Evolutionary conservation across 805 yeast genomes (phyloP).

Genomic region (Wickerhamiella spandovensis): DNA sequence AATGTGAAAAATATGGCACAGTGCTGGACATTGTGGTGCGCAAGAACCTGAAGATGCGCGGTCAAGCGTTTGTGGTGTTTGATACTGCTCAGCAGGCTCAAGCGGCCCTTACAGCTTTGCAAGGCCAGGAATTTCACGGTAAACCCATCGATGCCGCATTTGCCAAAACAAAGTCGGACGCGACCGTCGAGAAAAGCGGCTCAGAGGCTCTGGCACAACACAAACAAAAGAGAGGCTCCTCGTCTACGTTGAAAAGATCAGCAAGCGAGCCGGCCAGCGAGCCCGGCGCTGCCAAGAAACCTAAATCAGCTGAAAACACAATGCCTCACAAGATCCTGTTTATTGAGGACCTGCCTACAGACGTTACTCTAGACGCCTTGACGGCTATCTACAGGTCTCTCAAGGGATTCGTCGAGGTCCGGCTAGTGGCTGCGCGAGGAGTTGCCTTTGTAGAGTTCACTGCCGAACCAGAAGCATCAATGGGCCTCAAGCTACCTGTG

Average conservation of each 20-base stretch:
- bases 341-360: conserved; percentile 47
- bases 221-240: not conserved
- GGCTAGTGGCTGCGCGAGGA: conserved; percentile 51
- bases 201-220: not conserved
- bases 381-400: conserved; percentile 33
- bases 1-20: conserved; percentile 36
- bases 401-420: conserved; percentile 52
- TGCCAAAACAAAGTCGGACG: conserved; percentile 10
- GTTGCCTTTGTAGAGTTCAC: conserved; percentile 71
- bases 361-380: conserved; percentile 30
- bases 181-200: conserved; percentile 24
- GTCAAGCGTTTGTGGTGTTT: conserved; percentile 71
- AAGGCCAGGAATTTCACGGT: conserved; percentile 32
- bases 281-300: conserved; percentile 5
- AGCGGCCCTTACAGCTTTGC: conserved; percentile 29
- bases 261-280: conserved; percentile 3
- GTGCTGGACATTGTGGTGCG: conserved; percentile 42
- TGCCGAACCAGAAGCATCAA: conserved; percentile 7
- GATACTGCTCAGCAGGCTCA: conserved; percentile 31
- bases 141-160: conserved; percentile 33
- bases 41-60: conserved; percentile 51
- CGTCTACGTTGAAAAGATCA: not conserved
- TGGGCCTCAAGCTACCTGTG: conserved; percentile 4
- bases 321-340: conserved; percentile 54
- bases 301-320: conserved; percentile 6